Conservation (phyloP, 1,284 basidiomycete species). For the Tremellales sp. region DNA sequence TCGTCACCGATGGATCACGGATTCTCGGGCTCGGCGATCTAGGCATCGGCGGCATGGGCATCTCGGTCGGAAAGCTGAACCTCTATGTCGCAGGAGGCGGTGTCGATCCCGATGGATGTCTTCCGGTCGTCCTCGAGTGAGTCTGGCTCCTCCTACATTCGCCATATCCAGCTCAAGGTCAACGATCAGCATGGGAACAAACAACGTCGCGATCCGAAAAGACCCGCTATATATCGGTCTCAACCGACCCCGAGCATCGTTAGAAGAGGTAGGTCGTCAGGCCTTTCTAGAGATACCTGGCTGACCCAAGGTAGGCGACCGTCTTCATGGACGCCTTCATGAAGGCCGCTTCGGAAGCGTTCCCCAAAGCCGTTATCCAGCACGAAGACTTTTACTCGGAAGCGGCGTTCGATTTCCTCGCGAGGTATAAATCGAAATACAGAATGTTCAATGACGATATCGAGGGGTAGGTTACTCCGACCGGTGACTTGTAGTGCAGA, state of each 20-base stretch:
- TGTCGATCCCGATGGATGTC: slow-evolving; percentile 74
- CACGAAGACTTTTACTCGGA: slow-evolving; percentile 91
- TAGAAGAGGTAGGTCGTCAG: slow-evolving; percentile 56
- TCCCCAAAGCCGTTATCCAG: slow-evolving; percentile 79
- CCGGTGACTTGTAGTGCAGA: neutral
- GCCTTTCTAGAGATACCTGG: neutral
- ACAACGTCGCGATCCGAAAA: slow-evolving; percentile 73
- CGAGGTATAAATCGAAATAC: slow-evolving; percentile 67
- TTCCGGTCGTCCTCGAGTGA: slow-evolving; percentile 67
- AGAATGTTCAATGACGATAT: slow-evolving; percentile 89
- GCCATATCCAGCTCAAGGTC: slow-evolving; percentile 40
- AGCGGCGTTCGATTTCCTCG: slow-evolving; percentile 77
- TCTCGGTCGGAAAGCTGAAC: slow-evolving; percentile 87
- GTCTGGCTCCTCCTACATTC: slow-evolving; percentile 25
- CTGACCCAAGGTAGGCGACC: slow-evolving; percentile 31
- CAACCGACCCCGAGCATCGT: slow-evolving; percentile 63
- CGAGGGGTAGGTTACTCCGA: slow-evolving; percentile 51
- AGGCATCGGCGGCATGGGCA: slow-evolving; percentile 67
- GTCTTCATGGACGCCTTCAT: slow-evolving; percentile 94
- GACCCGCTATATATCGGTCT: slow-evolving; percentile 90
- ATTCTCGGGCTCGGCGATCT: slow-evolving; percentile 92
- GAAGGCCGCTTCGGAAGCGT: slow-evolving; percentile 66
- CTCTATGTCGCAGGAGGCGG: slow-evolving; percentile 82
- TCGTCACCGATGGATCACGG: slow-evolving; percentile 87
- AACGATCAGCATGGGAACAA: slow-evolving; percentile 65